These are phyloP conservation scores for Phytophthora pseudosyringae DNA, from an alignment of 352 stramenopile genomes.

Conservation along the genomic window DNA sequence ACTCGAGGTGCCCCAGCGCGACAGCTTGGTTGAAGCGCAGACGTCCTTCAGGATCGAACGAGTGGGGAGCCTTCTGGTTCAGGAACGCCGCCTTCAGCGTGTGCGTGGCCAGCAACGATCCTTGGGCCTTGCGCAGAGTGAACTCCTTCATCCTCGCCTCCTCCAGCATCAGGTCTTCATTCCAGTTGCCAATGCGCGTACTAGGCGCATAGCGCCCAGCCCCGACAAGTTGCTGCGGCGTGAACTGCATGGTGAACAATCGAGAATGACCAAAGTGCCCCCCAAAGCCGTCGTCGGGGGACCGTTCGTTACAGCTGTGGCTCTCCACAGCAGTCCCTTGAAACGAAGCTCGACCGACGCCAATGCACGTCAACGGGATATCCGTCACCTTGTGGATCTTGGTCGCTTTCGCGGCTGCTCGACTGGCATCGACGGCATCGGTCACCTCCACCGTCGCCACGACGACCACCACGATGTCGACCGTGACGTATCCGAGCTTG, in stretches of 20 bases:
- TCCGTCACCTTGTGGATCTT: slow-evolving; percentile 25
- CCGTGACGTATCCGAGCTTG: slow-evolving; percentile 62
- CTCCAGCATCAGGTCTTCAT: slow-evolving; percentile 90
- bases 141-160: slow-evolving; percentile 89
- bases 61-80: slow-evolving; percentile 67
- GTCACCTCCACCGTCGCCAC: slow-evolving; percentile 20
- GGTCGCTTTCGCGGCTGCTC: background rate
- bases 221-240: slow-evolving; percentile 89
- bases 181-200: slow-evolving; percentile 91
- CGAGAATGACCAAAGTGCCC: background rate
- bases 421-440: slow-evolving; percentile 7
- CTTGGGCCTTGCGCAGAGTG: slow-evolving; percentile 78
- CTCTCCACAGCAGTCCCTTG: slow-evolving; percentile 13
- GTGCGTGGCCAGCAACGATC: slow-evolving; percentile 79
- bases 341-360: slow-evolving; percentile 17
- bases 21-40: slow-evolving; percentile 71
- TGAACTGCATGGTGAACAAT: slow-evolving; percentile 79
- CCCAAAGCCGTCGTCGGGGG: background rate
- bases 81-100: slow-evolving; percentile 82
- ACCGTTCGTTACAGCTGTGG: slow-evolving; percentile 40
- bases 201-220: slow-evolving; percentile 78
- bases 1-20: slow-evolving; percentile 58
- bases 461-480: slow-evolving; percentile 23
- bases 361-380: slow-evolving; percentile 22
- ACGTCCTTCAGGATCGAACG: slow-evolving; percentile 42